Evolutionary conservation across 1,284 basidiomycete species (phyloP).

Genomic region (Moesziomyces sp.): DNA sequence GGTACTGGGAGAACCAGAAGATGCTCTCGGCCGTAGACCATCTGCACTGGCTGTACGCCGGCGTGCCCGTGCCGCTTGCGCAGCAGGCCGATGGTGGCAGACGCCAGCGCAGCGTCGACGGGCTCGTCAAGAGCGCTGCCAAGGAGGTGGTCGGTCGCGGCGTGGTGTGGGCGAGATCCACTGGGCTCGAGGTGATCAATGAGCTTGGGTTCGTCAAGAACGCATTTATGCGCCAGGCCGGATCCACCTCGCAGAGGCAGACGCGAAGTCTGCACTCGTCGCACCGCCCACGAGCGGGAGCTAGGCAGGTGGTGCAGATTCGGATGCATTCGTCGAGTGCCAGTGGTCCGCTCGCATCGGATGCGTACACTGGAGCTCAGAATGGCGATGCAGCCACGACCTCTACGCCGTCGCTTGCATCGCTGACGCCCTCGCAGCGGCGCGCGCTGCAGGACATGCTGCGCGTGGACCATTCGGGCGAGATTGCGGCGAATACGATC

Average conservation of each 20-base stretch:
- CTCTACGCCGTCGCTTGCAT: conserved; percentile 33
- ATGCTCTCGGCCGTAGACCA: conserved; percentile 65
- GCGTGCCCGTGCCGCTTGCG: conserved; percentile 36
- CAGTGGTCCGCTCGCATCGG: conserved; percentile 38
- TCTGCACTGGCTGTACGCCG: conserved; percentile 62
- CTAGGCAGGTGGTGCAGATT: not conserved
- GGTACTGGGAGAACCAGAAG: conserved; percentile 64
- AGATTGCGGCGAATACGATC: conserved; percentile 67
- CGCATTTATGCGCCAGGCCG: conserved; percentile 50
- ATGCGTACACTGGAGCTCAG: conserved; percentile 39
- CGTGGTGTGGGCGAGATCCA: conserved; percentile 62
- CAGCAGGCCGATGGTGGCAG: conserved; percentile 37
- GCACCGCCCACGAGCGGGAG: conserved; percentile 2
- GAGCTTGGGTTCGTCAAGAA: conserved; percentile 63
- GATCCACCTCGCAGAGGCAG: conserved; percentile 18
- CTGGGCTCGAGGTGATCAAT: conserved; percentile 65
- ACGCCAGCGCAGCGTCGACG: conserved; percentile 29
- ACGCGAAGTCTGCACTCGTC: conserved; percentile 1
- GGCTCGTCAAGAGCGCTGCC: conserved; percentile 26
- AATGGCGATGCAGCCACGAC: conserved; percentile 14
- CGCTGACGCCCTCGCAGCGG: conserved; percentile 46
- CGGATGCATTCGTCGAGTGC: conserved; percentile 20
- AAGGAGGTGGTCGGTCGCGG: conserved; percentile 44
- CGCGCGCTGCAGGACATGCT: conserved; percentile 60
- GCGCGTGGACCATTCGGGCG: conserved; percentile 65